Evolutionary conservation across 805 yeast genomes (phyloP).

Genomic region (Candida lessepsii): DNA sequence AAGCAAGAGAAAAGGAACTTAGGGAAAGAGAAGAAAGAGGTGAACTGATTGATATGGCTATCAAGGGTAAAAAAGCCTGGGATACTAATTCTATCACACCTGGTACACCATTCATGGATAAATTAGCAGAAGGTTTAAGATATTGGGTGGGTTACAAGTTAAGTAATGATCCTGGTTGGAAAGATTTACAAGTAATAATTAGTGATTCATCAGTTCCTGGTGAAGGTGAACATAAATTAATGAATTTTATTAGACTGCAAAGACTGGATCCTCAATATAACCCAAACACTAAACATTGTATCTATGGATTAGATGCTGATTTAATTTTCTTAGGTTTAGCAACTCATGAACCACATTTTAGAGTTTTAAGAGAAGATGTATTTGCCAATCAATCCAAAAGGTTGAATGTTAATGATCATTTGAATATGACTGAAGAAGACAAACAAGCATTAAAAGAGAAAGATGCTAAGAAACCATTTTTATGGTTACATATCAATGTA

Average conservation of each 20-base stretch:
- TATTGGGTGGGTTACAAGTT: conserved; percentile 93
- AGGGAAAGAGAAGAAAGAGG: conserved; percentile 63
- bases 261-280: conserved; percentile 82
- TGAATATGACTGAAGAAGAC: conserved; percentile 63
- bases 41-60: conserved; percentile 70
- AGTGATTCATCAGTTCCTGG: conserved; percentile 98
- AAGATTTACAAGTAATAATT: conserved; percentile 78
- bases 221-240: conserved; percentile 98
- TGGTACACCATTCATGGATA: conserved; percentile 97
- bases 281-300: conserved; percentile 94
- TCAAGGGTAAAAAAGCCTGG: conserved; percentile 78
- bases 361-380: conserved; percentile 93
- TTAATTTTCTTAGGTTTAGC: conserved; percentile 93
- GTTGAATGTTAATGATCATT: conserved; percentile 46
- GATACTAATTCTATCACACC: conserved; percentile 98
- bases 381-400: conserved; percentile 69
- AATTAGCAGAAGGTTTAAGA: conserved; percentile 73
- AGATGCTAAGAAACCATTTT: conserved; percentile 72
- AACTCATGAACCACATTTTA: conserved; percentile 96
- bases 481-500: conserved; percentile 90
- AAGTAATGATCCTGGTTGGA: conserved; percentile 92
- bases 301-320: conserved; percentile 97
- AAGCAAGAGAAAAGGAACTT: conserved; percentile 62
- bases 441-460: conserved; percentile 37
- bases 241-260: conserved; percentile 92